Evolutionary conservation across 441 rosid species (phyloP), one percentile per base, ranked within the genome.

Genomic region (Sinapis alba): DNA sequence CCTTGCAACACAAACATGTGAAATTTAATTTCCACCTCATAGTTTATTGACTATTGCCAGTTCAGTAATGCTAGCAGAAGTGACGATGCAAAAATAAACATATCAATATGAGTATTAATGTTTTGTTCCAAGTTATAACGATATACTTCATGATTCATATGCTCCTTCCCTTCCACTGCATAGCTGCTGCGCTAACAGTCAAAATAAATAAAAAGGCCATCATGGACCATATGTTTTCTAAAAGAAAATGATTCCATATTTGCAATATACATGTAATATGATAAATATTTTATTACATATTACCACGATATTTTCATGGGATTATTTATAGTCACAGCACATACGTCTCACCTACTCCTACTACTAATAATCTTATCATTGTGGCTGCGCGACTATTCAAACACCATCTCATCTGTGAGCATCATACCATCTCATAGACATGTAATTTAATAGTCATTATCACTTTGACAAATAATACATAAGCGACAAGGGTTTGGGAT

Each of bases 1-100:
- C 15, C 58, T 56, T 16, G 60, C 66, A 74, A 74, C 78, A 28
- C 66, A 74, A 65, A 58, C 72, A 74, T 74, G 78, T 66, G 62
- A 45, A 15, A 15, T 6, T 74, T 30, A 16, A 50, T 45, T 28
- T 66, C 60, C 78, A 74, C 10, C 78, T 45, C 66, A 45, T 66
- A 20, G 30, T 58, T 20, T 74, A 58, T 65, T 58, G 66, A 51
- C 38, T 74, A 58, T 65, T 58, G 66, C 61, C 38, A 58, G 59
- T 38, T 64, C 12, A 15, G 32, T 20, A 57, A 19, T 20, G 71
- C 0, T 24, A 65, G 60, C 0, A 26, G 26, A 58, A 26, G 53
- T 15, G 34, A 28, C 34, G 7, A 6, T 6, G 6, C 34, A 28
- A 45, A 43, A 1, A n/a, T n/a, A 45, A 6, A 7, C 51, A 45